Evolutionary conservation across 2,329 filamentous ascomycete species (phyloP).

Genomic region (Pestalotiopsis sp.): DNA sequence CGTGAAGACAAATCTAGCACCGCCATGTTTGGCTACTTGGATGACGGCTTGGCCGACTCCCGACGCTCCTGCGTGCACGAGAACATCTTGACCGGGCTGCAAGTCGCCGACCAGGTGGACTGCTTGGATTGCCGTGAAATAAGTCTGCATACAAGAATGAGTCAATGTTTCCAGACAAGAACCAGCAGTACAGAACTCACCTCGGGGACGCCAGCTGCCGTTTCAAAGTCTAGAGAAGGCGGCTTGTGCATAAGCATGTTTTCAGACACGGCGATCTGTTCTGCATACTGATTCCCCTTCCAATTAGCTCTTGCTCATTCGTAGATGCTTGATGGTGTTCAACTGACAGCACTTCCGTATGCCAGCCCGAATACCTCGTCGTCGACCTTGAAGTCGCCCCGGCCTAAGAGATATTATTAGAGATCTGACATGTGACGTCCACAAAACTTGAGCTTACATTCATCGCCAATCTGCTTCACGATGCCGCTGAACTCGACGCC

Average conservation of each 20-base stretch:
- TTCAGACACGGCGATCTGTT: slow-evolving; percentile 2
- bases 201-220: background rate
- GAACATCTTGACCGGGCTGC: slow-evolving; percentile 15
- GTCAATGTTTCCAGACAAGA: background rate
- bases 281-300: background rate
- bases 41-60: slow-evolving; percentile 8
- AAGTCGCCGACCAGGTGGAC: background rate
- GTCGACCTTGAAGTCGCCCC: background rate
- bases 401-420: background rate
- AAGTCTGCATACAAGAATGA: background rate
- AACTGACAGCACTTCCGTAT: slow-evolving; percentile 1
- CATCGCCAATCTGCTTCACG: background rate
- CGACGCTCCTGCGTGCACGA: slow-evolving; percentile 1
- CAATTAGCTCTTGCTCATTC: background rate
- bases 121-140: slow-evolving; percentile 7
- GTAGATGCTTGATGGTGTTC: background rate
- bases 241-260: slow-evolving; percentile 9
- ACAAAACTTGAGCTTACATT: background rate
- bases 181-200: background rate
- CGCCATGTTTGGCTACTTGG: slow-evolving; percentile 3
- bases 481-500: slow-evolving; percentile 6
- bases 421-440: background rate
- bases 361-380: slow-evolving; percentile 2
- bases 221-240: slow-evolving; percentile 3
- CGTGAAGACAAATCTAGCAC: slow-evolving; percentile 1